Evolutionary conservation across 768 basidiomycete genomes (phyloP).

Genomic region (Antrodiella citrinella): DNA sequence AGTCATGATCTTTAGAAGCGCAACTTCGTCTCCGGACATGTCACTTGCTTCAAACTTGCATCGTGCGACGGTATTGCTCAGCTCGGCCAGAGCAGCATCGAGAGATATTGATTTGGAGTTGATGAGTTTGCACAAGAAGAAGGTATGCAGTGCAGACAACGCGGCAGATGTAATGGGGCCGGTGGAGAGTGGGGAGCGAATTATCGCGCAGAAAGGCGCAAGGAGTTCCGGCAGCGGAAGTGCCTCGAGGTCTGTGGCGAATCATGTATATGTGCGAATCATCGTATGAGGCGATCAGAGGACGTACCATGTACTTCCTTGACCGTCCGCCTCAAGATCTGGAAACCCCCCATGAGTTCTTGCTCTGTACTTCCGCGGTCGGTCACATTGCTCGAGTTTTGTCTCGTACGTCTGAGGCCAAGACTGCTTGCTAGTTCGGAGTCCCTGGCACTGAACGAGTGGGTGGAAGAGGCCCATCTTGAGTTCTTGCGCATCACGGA

Average conservation of each 20-base stretch:
- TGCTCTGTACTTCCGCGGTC: constrained; percentile 59
- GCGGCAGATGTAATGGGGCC: constrained; percentile 97
- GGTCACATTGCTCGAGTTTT: constrained; percentile 32
- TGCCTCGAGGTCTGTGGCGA: constrained; percentile 45
- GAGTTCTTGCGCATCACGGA: constrained; percentile 97
- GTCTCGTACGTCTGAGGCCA: constrained; percentile 58
- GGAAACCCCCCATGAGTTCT: constrained; percentile 85
- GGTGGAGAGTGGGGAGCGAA: constrained; percentile 90
- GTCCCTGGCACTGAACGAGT: constrained; percentile 51
- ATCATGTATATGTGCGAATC: background rate
- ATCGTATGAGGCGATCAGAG: background rate
- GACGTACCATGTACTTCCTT: constrained; percentile 57
- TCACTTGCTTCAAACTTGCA: constrained; percentile 98
- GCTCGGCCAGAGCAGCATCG: constrained; percentile 63
- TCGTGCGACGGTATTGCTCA: constrained; percentile 86
- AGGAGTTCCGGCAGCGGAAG: constrained; percentile 60
- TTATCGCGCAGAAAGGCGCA: constrained; percentile 85
- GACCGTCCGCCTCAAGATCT: constrained; percentile 71
- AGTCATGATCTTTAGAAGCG: constrained; percentile 83
- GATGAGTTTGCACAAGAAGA: constrained; percentile 77
- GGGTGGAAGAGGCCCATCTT: constrained; percentile 79
- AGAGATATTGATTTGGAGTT: constrained; percentile 46
- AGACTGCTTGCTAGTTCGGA: constrained; percentile 66
- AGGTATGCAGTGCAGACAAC: constrained; percentile 77
- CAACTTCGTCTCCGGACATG: constrained; percentile 95